Evolutionary conservation across 441 rosid genomes (phyloP).

Genomic region (Geranium incanum): DNA sequence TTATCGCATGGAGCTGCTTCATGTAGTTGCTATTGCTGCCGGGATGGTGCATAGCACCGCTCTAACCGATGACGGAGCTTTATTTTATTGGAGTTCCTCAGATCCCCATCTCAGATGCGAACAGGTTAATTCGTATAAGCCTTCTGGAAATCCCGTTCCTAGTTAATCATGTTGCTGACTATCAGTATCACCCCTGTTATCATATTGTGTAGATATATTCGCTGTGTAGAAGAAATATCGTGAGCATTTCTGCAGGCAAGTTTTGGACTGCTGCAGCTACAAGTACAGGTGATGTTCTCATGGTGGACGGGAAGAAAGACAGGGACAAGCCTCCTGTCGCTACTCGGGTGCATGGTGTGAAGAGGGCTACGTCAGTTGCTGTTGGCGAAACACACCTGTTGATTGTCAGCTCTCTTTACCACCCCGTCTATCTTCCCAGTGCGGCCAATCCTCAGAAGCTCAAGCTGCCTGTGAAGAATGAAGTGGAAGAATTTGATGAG

Average conservation of each 20-base stretch:
- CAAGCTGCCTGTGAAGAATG: conserved; percentile 31
- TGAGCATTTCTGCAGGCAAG: conserved; percentile 83
- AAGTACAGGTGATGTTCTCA: conserved; percentile 74
- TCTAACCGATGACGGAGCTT: conserved; percentile 79
- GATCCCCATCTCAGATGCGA: conserved; percentile 87
- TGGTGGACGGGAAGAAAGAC: conserved; percentile 78
- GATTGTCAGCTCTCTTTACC: conserved; percentile 75
- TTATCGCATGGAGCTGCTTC: conserved; percentile 63
- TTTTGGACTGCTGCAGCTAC: conserved; percentile 88
- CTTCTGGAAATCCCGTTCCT: conserved; percentile 2
- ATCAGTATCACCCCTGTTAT: conserved; percentile 9
- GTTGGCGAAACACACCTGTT: conserved; percentile 95
- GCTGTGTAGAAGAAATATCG: conserved; percentile 49
- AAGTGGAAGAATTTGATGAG: conserved; percentile 54
- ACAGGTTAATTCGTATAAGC: conserved; percentile 46
- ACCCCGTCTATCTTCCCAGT: conserved; percentile 51
- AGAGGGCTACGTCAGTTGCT: conserved; percentile 82
- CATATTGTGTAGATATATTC: conserved; percentile 47
- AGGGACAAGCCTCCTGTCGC: conserved; percentile 50
- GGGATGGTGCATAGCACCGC: conserved; percentile 95
- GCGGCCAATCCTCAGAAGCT: conserved; percentile 27
- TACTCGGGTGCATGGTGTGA: conserved; percentile 73
- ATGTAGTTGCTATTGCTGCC: conserved; percentile 75
- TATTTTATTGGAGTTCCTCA: conserved; percentile 88
- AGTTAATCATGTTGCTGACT: background rate